Conservation (phyloP, 1,139 yeast species). For the Hanseniaspora uvarum region DNA sequence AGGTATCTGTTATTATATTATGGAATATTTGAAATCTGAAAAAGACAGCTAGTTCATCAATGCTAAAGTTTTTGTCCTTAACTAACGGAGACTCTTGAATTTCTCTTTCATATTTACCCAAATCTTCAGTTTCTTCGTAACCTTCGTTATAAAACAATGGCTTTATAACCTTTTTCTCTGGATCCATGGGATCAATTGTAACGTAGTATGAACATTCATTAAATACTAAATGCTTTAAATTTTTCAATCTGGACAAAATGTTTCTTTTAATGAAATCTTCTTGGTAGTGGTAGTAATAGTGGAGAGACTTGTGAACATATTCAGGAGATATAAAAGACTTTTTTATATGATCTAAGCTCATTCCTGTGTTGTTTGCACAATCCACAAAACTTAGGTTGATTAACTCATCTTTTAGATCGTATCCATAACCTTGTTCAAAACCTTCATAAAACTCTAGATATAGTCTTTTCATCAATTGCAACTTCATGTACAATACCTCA, state of each 20-base stretch:
- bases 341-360: slow-evolving; percentile 8
- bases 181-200: background rate
- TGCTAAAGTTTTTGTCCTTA: slow-evolving; percentile 2
- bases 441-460: slow-evolving; percentile 15
- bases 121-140: slow-evolving; percentile 6
- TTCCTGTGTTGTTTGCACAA: slow-evolving; percentile 18
- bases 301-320: slow-evolving; percentile 31
- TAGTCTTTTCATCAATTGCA: slow-evolving; percentile 14
- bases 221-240: slow-evolving; percentile 33
- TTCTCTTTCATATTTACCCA: slow-evolving; percentile 6
- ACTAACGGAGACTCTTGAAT: slow-evolving; percentile 1
- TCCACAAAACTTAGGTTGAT: slow-evolving; percentile 14
- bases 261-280: slow-evolving; percentile 32
- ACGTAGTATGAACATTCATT: slow-evolving; percentile 28
- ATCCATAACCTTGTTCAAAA: slow-evolving; percentile 7
- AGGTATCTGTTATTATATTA: slow-evolving; percentile 8
- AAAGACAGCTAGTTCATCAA: slow-evolving; percentile 15
- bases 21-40: slow-evolving; percentile 16
- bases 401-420: slow-evolving; percentile 11
- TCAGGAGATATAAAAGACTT: slow-evolving; percentile 22
- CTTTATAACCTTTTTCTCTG: background rate
- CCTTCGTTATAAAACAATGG: slow-evolving; percentile 16
- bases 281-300: slow-evolving; percentile 34
- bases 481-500: slow-evolving; percentile 5
- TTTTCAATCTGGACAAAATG: slow-evolving; percentile 30